Percentiles rank a stretch among this genome's conserved stretches.
phyloP scores from a whole-genome alignment of 805 yeast species.

The Candida quercuum region DNA sequence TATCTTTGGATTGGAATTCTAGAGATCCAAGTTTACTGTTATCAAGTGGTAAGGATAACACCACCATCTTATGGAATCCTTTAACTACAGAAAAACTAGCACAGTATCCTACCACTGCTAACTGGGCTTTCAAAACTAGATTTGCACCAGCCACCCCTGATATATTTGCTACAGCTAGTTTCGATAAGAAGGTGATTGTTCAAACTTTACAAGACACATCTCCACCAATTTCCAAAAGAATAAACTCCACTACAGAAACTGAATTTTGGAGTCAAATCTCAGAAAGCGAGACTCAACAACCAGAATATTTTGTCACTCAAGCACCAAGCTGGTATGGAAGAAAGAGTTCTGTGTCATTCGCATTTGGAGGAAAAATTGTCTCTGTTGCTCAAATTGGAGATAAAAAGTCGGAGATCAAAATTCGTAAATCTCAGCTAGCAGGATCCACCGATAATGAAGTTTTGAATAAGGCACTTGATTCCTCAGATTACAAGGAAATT shows the following conservation, averaged over 20 bases:
- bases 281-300: conserved; percentile 63
- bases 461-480: conserved; percentile 52
- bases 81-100: conserved; percentile 65
- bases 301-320: conserved; percentile 64
- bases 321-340: conserved; percentile 88
- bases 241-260: conserved; percentile 46
- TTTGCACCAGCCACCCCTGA: conserved; percentile 91
- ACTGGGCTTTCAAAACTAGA: conserved; percentile 87
- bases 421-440: conserved; percentile 34
- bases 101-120: conserved; percentile 85
- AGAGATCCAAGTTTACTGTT: conserved; percentile 74
- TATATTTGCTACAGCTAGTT: conserved; percentile 80
- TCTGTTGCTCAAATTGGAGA: conserved; percentile 38
- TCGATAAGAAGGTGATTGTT: conserved; percentile 74
- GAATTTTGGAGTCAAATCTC: conserved; percentile 86
- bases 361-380: conserved; percentile 89
- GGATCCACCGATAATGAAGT: conserved; percentile 32
- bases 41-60: conserved; percentile 90
- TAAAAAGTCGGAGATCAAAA: conserved; percentile 35
- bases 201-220: conserved; percentile 88
- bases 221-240: conserved; percentile 44
- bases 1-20: conserved; percentile 90
- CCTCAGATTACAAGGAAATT: conserved; percentile 47
- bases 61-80: conserved; percentile 90
- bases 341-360: conserved; percentile 74